These are phyloP conservation scores for Monilinia aucupariae DNA, from an alignment of 2,329 filamentous ascomycete genomes.

Conservation along the genomic window DNA sequence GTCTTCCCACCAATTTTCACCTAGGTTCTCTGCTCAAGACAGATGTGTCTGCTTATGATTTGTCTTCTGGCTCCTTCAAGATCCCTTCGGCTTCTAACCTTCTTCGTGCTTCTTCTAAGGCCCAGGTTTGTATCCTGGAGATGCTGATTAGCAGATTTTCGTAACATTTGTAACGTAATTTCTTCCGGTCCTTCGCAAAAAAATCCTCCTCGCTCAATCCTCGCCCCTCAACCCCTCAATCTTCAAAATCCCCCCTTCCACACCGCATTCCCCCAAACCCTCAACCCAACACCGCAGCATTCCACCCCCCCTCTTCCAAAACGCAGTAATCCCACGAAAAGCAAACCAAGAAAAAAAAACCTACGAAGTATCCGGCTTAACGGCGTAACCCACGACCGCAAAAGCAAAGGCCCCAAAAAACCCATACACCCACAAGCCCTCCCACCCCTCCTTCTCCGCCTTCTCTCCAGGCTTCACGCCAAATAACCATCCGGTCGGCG, in stretches of 20 bases:
- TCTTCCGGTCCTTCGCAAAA: too few relatives aligned
- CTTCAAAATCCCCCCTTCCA: background rate
- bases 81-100: constrained; percentile 95
- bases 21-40: background rate
- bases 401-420: constrained; percentile 73
- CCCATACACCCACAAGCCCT: constrained; percentile 77
- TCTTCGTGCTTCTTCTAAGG: constrained; percentile 90
- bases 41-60: constrained; percentile 21
- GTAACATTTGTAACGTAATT: background rate
- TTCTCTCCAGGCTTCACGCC: constrained; percentile 94
- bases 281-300: background rate
- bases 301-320: constrained; percentile 6
- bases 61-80: constrained; percentile 64
- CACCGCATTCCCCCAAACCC: constrained; percentile 1
- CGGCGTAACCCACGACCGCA: constrained; percentile 77
- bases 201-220: constrained; percentile 5
- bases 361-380: constrained; percentile 98
- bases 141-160: background rate
- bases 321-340: background rate
- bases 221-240: constrained; percentile 3
- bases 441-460: constrained; percentile 94
- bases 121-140: constrained; percentile 95
- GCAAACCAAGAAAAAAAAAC: constrained; percentile 40
- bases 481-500: constrained; percentile 87
- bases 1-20: background rate